Evolutionary conservation across 2,329 filamentous ascomycete genomes (phyloP), one percentile per base, ranked within the genome.

Genomic region (Penicillium vulpinum): DNA sequence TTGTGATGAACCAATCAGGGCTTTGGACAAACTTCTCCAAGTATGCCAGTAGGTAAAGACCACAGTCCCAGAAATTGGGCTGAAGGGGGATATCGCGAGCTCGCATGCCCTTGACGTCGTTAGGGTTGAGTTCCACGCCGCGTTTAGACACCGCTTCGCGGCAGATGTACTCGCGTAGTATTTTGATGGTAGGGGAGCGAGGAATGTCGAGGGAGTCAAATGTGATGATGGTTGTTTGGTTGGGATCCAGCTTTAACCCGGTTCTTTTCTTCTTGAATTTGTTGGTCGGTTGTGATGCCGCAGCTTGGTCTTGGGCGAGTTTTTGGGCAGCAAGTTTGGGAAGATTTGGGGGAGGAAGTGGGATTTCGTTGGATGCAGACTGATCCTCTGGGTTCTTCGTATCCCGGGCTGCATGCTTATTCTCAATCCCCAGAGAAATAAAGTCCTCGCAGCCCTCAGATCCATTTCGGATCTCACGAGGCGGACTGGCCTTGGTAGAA

Each of bases 21-120:
- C 91, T 77, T 51, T 85, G 81, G 16, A 95, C 81, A 61, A 99
- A 96, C 61, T 89, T 86, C 62, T 91, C 84, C 51, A 96, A 81
- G 67, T 97, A 99, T 2, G 88, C 89, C 4, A 97, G 78, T 3
- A 97, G 78, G 65, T 89, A 99, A 0, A 97, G 78, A 9, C 94
- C 94, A 67, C 94, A 99, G 70, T 99, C 94, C 59, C 85, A 92
- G 64, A 83, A 89, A 69, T 99, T 97, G 47, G 85, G 77, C 72
- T 99, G 94, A 59, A 83, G 77, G 0, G 94, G 93, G 15, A 97
- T 88, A 8, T 83, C 80, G 58, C 84, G 88, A 5, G 90, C 90
- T 38, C 86, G 91, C 79, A 90, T 86, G 4, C 84, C 85, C 60
- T 79, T 78, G 53, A 85, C 74, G 11, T 75, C 65, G 5, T 71